Percentiles rank a stretch among this genome's conserved stretches.
Evolutionary conservation across 192 early-diverging fungal genomes (phyloP).

Genomic region (Dissophora globulifera): DNA sequence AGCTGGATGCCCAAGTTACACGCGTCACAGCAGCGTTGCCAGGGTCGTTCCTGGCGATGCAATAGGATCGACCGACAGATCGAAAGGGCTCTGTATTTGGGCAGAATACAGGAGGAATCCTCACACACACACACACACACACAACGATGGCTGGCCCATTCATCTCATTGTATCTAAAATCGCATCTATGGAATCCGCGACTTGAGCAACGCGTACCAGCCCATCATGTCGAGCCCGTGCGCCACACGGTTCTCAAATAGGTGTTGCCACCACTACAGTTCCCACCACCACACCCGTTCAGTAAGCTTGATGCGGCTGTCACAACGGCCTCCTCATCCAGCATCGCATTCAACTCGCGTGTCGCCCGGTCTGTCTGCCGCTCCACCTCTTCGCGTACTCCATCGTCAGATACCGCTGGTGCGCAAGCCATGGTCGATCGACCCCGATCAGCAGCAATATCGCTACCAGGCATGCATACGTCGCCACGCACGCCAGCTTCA

Average conservation of each 20-base stretch:
- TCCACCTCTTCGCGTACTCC: slow-evolving; percentile 59
- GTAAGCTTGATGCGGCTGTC: slow-evolving; percentile 25
- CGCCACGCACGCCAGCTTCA: slow-evolving; percentile 55
- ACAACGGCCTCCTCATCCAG: slow-evolving; percentile 55
- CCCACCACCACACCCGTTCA: slow-evolving; percentile 42
- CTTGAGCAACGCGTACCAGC: slow-evolving; percentile 91
- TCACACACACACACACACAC: too few relatives aligned
- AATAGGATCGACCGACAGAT: too few relatives aligned
- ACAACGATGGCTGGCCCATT: too few relatives aligned
- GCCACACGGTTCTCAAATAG: slow-evolving; percentile 59
- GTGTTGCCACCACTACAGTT: slow-evolving; percentile 29
- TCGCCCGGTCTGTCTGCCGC: slow-evolving; percentile 54
- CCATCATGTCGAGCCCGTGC: slow-evolving; percentile 83
- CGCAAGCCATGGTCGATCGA: slow-evolving; percentile 77
- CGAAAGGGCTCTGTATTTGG: too few relatives aligned
- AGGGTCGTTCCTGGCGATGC: too few relatives aligned
- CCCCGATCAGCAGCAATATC: slow-evolving; percentile 79
- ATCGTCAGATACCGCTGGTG: slow-evolving; percentile 70
- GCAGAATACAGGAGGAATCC: too few relatives aligned
- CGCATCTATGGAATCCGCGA: slow-evolving; percentile 90
- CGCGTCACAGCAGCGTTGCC: too few relatives aligned
- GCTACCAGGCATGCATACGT: slow-evolving; percentile 67
- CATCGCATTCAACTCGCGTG: slow-evolving; percentile 43
- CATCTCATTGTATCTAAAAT: too few relatives aligned
- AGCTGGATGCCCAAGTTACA: too few relatives aligned